Evolutionary conservation across 2,329 filamentous ascomycete species (phyloP), one percentile per base, ranked within the genome.

Genomic region (Alternaria sp.): DNA sequence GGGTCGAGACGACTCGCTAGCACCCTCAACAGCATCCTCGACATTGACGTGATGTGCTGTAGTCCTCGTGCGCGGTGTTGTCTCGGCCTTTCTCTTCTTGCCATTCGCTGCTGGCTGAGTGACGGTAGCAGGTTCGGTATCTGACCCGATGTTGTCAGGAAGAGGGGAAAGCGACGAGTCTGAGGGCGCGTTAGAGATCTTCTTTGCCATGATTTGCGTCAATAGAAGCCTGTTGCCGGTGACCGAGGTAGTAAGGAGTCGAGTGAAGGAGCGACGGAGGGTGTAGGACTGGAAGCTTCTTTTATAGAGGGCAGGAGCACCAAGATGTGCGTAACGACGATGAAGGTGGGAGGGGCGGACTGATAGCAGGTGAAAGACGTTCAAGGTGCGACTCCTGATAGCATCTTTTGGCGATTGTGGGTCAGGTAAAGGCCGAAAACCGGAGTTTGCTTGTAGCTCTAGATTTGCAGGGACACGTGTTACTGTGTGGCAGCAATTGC

Each of bases 21-120:
- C 42, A 7, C 42, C 51, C 28, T 49, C 46, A 29, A 48, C 54
- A 37, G 26, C n/a, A 13, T 49, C 41, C 24, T 65, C 60, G 21
- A 6, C 39, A 8, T 56, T 37, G 5, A 41, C 56, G 9, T 61
- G 48, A 21, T 37, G 54, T n/a, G 42, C 39, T 23, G 56, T 36
- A 2, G 56, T 49, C 23, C 53, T 60, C 46, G 58, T 62, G 39
- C 62, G 59, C 50, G 59, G 52, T 1, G 55, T 63, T 9, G 65
- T 57, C 23, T 66, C 66, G 3, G 68, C 72, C 52, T 75, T 76
- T 26, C 74, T 66, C 56, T 76, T 76, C 63, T 51, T 72, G 29
- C 54, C 58, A 21, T 56, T 65, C 3, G 23, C 31, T 23, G 45
- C 14, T 10, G 50, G 28, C 39, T 67, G 63, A 8, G 49, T 46